A percentile compares a stretch with the other conserved stretches of the same genome.
Evolutionary conservation across 2,329 filamentous ascomycete genomes (phyloP).

Genomic region (Monilinia polystroma): DNA sequence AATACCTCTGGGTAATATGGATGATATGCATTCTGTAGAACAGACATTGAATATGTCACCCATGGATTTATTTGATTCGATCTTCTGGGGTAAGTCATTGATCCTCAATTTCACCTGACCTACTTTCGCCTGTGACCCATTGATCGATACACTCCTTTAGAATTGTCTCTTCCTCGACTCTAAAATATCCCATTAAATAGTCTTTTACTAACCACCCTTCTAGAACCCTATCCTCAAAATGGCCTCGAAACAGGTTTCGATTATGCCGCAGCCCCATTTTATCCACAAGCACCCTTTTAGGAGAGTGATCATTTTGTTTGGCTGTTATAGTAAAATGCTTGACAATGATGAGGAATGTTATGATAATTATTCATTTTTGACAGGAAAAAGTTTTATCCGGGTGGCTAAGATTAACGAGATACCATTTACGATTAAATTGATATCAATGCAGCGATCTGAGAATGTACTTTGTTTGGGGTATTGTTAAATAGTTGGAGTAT

Average conservation of each 20-base stretch:
- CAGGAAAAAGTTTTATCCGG: neutral
- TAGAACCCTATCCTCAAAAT: conserved; percentile 21
- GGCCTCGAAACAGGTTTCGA: conserved; percentile 21
- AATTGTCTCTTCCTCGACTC: neutral
- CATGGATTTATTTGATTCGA: conserved; percentile 67
- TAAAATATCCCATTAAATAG: neutral
- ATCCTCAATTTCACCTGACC: neutral
- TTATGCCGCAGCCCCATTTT: conserved; percentile 17
- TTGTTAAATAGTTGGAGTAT: neutral
- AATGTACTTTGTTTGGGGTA: conserved; percentile 2
- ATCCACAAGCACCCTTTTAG: conserved; percentile 14
- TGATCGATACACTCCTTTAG: neutral
- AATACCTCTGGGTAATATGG: conserved; percentile 36
- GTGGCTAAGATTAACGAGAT: neutral
- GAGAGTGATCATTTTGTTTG: neutral
- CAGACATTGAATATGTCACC: conserved; percentile 61
- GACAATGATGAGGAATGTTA: neutral
- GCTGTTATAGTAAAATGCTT: neutral
- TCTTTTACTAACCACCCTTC: neutral
- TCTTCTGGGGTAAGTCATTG: conserved; percentile 60
- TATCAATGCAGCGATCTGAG: neutral
- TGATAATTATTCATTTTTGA: neutral
- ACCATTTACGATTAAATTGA: neutral
- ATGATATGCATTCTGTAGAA: conserved; percentile 51
- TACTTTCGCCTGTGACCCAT: neutral